Percentiles rank a stretch among this genome's conserved stretches.
These are phyloP conservation scores for Trametopsis cervina DNA, from an alignment of 768 basidiomycete species.

Conservation along the genomic window DNA sequence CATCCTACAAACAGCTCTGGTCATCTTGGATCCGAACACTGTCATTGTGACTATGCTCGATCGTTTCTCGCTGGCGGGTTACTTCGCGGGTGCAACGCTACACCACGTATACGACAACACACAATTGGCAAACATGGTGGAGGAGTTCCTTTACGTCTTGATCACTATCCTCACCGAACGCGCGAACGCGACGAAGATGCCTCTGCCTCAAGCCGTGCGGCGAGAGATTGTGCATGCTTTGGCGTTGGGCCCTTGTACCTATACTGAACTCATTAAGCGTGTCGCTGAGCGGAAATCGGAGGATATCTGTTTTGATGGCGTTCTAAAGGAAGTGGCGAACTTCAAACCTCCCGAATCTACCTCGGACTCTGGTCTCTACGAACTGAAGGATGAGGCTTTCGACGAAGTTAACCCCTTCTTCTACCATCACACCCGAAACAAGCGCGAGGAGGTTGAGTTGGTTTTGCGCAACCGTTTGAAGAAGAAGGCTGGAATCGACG, in stretches of 20 bases:
- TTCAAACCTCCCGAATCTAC: slow-evolving; percentile 78
- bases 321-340: slow-evolving; percentile 70
- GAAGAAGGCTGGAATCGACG: slow-evolving; percentile 52
- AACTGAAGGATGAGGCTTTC: slow-evolving; percentile 75
- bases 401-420: slow-evolving; percentile 94
- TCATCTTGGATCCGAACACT: slow-evolving; percentile 69
- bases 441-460: slow-evolving; percentile 84
- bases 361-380: slow-evolving; percentile 79
- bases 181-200: slow-evolving; percentile 63
- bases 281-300: slow-evolving; percentile 88
- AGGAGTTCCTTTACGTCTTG: slow-evolving; percentile 84
- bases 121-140: slow-evolving; percentile 80
- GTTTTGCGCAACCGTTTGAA: slow-evolving; percentile 60
- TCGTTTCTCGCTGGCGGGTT: slow-evolving; percentile 75
- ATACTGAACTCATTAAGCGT: slow-evolving; percentile 86
- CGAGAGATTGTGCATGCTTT: slow-evolving; percentile 89
- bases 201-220: slow-evolving; percentile 56
- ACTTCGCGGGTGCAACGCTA: slow-evolving; percentile 63
- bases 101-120: slow-evolving; percentile 58
- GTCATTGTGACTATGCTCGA: slow-evolving; percentile 86
- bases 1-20: slow-evolving; percentile 80
- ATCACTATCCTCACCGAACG: slow-evolving; percentile 84
- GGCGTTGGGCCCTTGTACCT: slow-evolving; percentile 80
- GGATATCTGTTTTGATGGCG: slow-evolving; percentile 72
- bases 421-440: slow-evolving; percentile 91